These are phyloP conservation scores for Suhomyces terraborum DNA, from an alignment of 1,139 yeast species.

Conservation along the genomic window DNA sequence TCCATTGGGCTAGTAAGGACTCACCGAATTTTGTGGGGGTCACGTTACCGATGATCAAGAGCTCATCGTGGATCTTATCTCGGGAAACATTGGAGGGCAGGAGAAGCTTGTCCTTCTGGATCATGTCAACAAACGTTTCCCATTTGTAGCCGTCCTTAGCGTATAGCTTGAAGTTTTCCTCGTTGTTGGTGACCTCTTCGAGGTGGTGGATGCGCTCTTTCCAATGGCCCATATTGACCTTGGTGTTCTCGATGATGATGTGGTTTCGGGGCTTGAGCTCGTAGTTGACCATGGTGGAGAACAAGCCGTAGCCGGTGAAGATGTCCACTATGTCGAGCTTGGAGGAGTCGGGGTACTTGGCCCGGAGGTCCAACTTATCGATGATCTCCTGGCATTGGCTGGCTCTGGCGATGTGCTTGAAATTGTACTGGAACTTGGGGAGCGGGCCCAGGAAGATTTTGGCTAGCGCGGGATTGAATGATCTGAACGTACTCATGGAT, in stretches of 20 bases:
- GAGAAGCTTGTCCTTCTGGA: constrained; percentile 43
- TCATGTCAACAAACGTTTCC: constrained; percentile 54
- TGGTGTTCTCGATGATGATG: constrained; percentile 55
- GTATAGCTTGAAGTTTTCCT: constrained; percentile 34
- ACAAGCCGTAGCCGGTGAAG: constrained; percentile 58
- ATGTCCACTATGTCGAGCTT: constrained; percentile 64
- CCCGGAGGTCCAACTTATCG: constrained; percentile 42
- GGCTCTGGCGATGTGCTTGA: constrained; percentile 27
- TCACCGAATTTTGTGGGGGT: constrained; percentile 58
- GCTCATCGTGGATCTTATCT: constrained; percentile 57
- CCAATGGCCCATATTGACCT: constrained; percentile 38
- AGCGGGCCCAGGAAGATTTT: constrained; percentile 21
- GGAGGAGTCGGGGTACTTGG: constrained; percentile 43
- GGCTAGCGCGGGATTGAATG: constrained; percentile 36
- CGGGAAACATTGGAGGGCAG: constrained; percentile 43
- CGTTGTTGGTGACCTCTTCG: constrained; percentile 24
- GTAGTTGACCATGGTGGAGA: constrained; percentile 57
- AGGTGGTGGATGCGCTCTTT: constrained; percentile 25
- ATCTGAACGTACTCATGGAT: constrained; percentile 20
- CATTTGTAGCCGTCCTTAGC: constrained; percentile 63
- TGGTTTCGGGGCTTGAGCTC: constrained; percentile 62
- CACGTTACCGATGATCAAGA: constrained; percentile 68
- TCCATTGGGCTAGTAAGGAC: constrained; percentile 73
- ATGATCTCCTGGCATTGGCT: constrained; percentile 40
- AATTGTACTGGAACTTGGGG: constrained; percentile 28